Conservation (phyloP, 176 grass and related monocot species). For the Oryza glumipatula region DNA sequence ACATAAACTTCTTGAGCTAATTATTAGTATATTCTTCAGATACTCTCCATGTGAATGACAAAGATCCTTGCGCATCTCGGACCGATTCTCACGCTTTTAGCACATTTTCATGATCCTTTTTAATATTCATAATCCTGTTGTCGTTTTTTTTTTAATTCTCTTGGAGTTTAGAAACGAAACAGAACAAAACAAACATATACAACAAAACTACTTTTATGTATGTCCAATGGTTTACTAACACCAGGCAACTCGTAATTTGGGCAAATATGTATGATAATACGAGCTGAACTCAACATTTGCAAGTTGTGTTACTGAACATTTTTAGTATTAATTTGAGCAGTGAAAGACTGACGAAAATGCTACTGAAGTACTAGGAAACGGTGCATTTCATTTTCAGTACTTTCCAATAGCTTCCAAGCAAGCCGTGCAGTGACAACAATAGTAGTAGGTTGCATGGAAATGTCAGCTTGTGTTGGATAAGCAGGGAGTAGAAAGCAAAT, state of each 20-base stretch:
- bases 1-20: constrained; percentile 28
- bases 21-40: constrained; percentile 18
- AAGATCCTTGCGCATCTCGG: constrained; percentile 47
- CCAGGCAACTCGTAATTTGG: not conserved
- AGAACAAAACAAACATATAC: not conserved
- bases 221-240: not conserved
- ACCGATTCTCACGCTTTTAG: constrained; percentile 13
- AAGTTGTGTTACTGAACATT: not conserved
- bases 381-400: not conserved
- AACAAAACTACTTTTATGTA: not conserved
- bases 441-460: not conserved
- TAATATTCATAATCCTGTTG: not conserved
- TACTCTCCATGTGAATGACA: constrained; percentile 42
- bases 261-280: not conserved
- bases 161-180: not conserved
- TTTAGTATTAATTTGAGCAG: not conserved
- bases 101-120: constrained; percentile 2
- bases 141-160: not conserved
- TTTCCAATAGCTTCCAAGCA: not conserved
- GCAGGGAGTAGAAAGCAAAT: not conserved
- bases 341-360: constrained; percentile 7
- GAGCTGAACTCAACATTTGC: not conserved
- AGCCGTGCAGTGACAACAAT: not conserved
- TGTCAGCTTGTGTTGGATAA: not conserved
- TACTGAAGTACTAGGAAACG: not conserved